Evolutionary conservation across 1,284 basidiomycete genomes (phyloP).

Genomic region (Ustilago cynodontis): DNA sequence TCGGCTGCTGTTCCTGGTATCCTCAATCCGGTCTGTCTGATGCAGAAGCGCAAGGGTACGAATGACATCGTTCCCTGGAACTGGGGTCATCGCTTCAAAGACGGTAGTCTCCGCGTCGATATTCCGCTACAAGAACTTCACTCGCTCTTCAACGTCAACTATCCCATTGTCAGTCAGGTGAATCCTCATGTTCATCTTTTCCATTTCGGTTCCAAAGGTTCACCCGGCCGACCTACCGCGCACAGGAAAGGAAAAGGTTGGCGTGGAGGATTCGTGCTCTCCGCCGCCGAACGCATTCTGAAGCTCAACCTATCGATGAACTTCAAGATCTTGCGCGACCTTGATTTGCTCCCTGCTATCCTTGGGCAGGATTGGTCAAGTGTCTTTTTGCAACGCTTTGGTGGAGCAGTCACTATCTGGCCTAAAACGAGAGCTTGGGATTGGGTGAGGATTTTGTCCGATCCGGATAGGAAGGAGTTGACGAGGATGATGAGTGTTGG

Average conservation of each 20-base stretch:
- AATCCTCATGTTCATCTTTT: slow-evolving; percentile 99
- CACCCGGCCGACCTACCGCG: slow-evolving; percentile 91
- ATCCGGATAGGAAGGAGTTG: slow-evolving; percentile 64
- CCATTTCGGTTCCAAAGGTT: slow-evolving; percentile 93
- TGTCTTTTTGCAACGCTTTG: slow-evolving; percentile 66
- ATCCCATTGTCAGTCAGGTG: slow-evolving; percentile 93
- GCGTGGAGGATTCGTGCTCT: slow-evolving; percentile 86
- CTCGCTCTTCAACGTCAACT: slow-evolving; percentile 79
- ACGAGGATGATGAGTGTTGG: slow-evolving; percentile 60
- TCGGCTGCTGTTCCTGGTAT: slow-evolving; percentile 68
- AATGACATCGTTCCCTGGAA: slow-evolving; percentile 91
- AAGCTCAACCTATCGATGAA: slow-evolving; percentile 67
- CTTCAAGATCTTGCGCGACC: slow-evolving; percentile 67
- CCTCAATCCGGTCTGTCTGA: slow-evolving; percentile 79
- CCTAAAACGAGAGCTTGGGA: slow-evolving; percentile 65
- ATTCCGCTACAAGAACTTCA: slow-evolving; percentile 93
- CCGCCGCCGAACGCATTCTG: slow-evolving; percentile 69
- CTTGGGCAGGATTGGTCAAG: slow-evolving; percentile 67
- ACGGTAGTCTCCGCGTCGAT: slow-evolving; percentile 76
- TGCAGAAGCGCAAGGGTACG: slow-evolving; percentile 85
- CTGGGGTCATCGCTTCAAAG: slow-evolving; percentile 77
- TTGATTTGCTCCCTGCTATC: slow-evolving; percentile 64
- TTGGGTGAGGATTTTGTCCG: slow-evolving; percentile 65
- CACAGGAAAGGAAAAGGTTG: slow-evolving; percentile 86
- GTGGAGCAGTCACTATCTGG: slow-evolving; percentile 66